A percentile compares a stretch with the other conserved stretches of the same genome.
phyloP scores from a whole-genome alignment of 768 basidiomycete species.

The Krasilnikovozyma curviuscula region DNA sequence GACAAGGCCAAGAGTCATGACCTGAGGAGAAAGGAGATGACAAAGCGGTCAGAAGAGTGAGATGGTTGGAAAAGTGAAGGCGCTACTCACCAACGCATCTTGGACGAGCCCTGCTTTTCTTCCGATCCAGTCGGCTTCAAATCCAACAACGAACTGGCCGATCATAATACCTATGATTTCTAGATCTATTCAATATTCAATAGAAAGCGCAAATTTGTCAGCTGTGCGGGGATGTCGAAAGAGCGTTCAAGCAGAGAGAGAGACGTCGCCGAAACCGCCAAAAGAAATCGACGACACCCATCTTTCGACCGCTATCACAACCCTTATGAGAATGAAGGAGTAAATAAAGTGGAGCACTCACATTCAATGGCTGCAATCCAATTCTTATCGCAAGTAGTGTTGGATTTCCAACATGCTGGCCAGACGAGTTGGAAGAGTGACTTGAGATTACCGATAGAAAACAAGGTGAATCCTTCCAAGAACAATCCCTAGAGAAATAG shows the following conservation, averaged over 20 bases:
- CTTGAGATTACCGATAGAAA: conserved; percentile 29
- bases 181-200: too few species aligned
- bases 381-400: conserved; percentile 21
- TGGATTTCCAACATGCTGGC: conserved; percentile 24
- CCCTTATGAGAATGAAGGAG: too few species aligned
- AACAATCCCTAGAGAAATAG: background rate
- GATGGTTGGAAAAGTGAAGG: background rate
- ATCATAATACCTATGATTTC: conserved; percentile 30
- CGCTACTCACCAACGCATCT: conserved; percentile 20
- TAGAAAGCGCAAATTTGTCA: too few species aligned
- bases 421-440: conserved; percentile 26
- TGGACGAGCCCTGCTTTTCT: conserved; percentile 27
- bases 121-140: conserved; percentile 30
- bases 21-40: background rate
- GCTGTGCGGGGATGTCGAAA: too few species aligned
- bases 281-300: too few species aligned
- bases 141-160: conserved; percentile 26
- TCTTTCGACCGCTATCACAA: too few species aligned
- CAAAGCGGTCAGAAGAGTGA: background rate
- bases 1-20: conserved; percentile 21
- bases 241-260: too few species aligned
- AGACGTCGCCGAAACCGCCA: too few species aligned
- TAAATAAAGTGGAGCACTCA: too few species aligned
- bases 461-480: conserved; percentile 27
- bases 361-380: conserved; percentile 27